phyloP scores from a whole-genome alignment of 495 filamentous ascomycete species.

The Penicillium cinerascens region DNA sequence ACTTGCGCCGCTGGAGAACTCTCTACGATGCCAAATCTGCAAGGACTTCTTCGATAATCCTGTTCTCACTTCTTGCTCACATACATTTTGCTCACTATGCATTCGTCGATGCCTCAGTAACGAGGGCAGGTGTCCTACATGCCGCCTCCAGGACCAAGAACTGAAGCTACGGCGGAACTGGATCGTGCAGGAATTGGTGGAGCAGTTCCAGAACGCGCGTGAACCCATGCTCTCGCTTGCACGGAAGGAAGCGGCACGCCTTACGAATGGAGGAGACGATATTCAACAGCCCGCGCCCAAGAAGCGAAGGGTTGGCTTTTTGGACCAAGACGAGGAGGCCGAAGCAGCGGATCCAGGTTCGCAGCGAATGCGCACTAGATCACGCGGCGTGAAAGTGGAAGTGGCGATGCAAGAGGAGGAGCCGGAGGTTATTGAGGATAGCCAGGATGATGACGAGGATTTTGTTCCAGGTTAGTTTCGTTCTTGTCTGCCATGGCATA shows the following conservation, averaged over 20 bases:
- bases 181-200: constrained; percentile 79
- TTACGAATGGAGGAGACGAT: constrained; percentile 12
- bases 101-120: constrained; percentile 78
- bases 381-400: constrained; percentile 12
- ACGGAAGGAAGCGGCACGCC: constrained; percentile 30
- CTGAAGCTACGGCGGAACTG: constrained; percentile 79
- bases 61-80: constrained; percentile 89
- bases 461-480: constrained; percentile 22
- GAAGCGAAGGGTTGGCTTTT: constrained; percentile 45
- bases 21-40: constrained; percentile 92
- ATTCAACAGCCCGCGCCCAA: constrained; percentile 24
- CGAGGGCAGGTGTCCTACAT: constrained; percentile 84
- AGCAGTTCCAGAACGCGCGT: constrained; percentile 66
- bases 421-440: constrained; percentile 36
- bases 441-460: constrained; percentile 41
- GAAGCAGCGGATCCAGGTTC: constrained; percentile 8
- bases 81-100: constrained; percentile 96
- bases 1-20: constrained; percentile 74
- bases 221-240: constrained; percentile 60
- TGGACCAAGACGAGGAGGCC: constrained; percentile 12
- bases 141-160: constrained; percentile 73
- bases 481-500: constrained; percentile 7
- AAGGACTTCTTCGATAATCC: constrained; percentile 95
- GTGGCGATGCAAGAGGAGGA: not conserved
- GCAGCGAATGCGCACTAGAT: constrained; percentile 40